Evolutionary conservation across 768 basidiomycete genomes (phyloP), one percentile per base, ranked within the genome.

Genomic region (Amanita inopinata): DNA sequence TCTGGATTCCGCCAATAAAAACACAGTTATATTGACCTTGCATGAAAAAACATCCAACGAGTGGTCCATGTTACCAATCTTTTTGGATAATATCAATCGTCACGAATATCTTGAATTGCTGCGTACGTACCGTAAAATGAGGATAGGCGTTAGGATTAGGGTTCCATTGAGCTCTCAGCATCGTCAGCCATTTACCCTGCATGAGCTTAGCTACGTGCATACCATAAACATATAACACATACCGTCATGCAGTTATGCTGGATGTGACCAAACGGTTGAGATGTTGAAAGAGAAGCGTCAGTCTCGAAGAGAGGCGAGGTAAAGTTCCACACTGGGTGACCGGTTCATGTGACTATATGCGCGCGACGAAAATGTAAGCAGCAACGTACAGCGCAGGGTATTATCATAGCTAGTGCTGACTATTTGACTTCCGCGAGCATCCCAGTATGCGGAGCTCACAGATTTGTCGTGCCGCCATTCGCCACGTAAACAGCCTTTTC

Each of bases 391-490:
- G 52, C 84, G 68, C 25, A 91, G 49, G 2, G 70, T 73, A 61
- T 91, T 80, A 49, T 91, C 88, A 50, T 91, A 91, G 56, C 80
- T 80, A 3, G 88, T 91, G 57, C 84, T 88, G 36, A 90, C 78
- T 46, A 91, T 78, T 39, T 74, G 68, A 19, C 83, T 73, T 2
- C 88, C 88, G 44, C 80, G 67, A 2, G 86, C 76, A 58, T 90
- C 86, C 88, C 88, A 91, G 51, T 82, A 89, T 0, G 83, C 88
- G 11, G 88, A 79, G 48, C 80, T 89, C 33, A 78, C 83, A 11
- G 83, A 83, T 56, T 85, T 84, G 44, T 74, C 71, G 53, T 91
- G 88, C 10, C 56, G 57, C 68, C 73, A 82, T 51, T 81, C 76
- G 2, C 67, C 81, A 3, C 83, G 76, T 20, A 87, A 59, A 14